These are phyloP conservation scores for Xerocomus spinulosus DNA, from an alignment of 768 basidiomycete species.

Conservation along the genomic window DNA sequence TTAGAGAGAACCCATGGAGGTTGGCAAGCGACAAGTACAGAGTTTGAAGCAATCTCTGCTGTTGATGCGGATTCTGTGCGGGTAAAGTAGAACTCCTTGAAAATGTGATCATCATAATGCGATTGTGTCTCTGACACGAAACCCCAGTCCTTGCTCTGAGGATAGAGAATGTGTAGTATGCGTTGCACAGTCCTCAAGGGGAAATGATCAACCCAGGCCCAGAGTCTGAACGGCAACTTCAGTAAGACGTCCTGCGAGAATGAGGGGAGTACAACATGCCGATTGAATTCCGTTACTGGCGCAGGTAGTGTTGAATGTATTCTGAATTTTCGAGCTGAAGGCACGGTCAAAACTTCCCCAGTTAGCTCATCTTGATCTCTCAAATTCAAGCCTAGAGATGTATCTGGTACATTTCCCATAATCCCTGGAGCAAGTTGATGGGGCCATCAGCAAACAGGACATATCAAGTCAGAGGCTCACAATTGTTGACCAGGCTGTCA, in stretches of 20 bases:
- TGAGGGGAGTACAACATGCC: constrained; percentile 15
- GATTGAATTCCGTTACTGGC: constrained; percentile 31
- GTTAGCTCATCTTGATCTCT: constrained; percentile 23
- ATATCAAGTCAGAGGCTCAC: constrained; percentile 15
- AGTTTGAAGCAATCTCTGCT: constrained; percentile 27
- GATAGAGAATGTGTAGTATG: constrained; percentile 42
- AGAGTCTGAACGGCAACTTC: constrained; percentile 18
- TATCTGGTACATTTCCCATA: constrained; percentile 24
- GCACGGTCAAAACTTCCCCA: constrained; percentile 30
- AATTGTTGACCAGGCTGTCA: constrained; percentile 27
- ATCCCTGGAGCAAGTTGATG: constrained; percentile 20
- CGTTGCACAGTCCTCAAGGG: constrained; percentile 33
- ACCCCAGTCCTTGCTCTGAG: constrained; percentile 39
- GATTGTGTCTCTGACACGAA: constrained; percentile 35
- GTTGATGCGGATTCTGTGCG: constrained; percentile 16
- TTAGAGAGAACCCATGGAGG: constrained; percentile 55
- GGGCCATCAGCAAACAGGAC: constrained; percentile 1
- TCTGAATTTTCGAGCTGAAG: constrained; percentile 29
- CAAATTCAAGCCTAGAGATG: constrained; percentile 22
- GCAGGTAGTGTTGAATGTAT: constrained; percentile 23
- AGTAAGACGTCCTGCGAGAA: not conserved
- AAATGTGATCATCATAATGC: constrained; percentile 38
- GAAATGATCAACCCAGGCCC: constrained; percentile 32
- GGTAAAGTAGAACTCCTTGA: constrained; percentile 46
- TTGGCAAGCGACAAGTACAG: constrained; percentile 53